These are phyloP conservation scores for Colletotrichum caudatum DNA, from an alignment of 2,329 filamentous ascomycete genomes.

Conservation along the genomic window DNA sequence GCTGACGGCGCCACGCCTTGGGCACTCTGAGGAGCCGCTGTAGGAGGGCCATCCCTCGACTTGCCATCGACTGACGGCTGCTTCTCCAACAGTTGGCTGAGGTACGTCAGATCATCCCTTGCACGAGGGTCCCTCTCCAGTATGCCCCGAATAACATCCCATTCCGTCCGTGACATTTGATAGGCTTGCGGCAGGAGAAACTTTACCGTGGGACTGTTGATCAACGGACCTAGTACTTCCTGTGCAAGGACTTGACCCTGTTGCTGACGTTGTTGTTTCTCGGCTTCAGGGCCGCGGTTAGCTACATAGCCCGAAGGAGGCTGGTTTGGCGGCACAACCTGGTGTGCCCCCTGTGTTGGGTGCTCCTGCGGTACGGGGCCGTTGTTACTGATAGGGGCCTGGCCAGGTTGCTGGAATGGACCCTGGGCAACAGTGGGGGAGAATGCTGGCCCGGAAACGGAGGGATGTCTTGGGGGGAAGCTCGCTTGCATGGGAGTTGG, in stretches of 20 bases:
- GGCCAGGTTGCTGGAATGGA: conserved; percentile 41
- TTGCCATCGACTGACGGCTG: conserved; percentile 45
- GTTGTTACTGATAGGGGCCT: conserved; percentile 15
- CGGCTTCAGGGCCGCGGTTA: conserved; percentile 47
- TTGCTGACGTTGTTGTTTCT: conserved; percentile 58
- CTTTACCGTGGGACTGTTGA: conserved; percentile 73
- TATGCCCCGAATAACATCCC: conserved; percentile 78
- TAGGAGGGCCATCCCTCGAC: conserved; percentile 17
- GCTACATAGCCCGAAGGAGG: conserved; percentile 42
- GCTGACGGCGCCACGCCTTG: conserved; percentile 37
- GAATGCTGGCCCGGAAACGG: conserved; percentile 63
- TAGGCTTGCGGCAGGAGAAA: conserved; percentile 78
- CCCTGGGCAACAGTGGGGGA: conserved; percentile 57
- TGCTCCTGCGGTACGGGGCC: conserved; percentile 38
- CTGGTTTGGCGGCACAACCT: conserved; percentile 43
- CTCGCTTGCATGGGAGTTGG: conserved; percentile 52
- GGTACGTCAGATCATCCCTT: conserved; percentile 69
- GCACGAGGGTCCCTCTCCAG: conserved; percentile 74
- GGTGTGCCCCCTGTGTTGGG: conserved; percentile 42
- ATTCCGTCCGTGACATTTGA: conserved; percentile 77
- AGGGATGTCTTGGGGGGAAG: conserved; percentile 58
- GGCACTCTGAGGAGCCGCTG: conserved; percentile 27
- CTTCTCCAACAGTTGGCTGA: conserved; percentile 67
- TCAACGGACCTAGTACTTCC: conserved; percentile 73
- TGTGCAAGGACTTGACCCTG: conserved; percentile 69